Conservation (phyloP, 306 rosid genomes). For the Oemleria cerasiformis region DNA sequence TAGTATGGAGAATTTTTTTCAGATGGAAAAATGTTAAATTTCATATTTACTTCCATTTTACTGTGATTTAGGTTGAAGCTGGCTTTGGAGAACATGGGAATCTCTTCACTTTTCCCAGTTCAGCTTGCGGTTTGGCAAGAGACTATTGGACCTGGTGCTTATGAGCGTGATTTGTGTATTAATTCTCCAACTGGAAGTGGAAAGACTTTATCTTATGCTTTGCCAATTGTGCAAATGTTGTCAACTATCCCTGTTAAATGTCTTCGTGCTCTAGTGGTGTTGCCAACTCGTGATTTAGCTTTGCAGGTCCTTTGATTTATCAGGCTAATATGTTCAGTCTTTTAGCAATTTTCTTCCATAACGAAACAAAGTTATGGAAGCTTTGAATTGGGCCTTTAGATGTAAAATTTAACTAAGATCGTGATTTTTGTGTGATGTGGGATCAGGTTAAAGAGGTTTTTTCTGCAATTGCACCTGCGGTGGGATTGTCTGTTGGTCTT, state of each 20-base stretch:
- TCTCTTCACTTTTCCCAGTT: conserved; percentile 67
- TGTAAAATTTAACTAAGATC: neutral
- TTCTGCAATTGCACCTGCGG: conserved; percentile 60
- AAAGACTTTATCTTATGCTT: conserved; percentile 83
- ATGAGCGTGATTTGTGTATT: conserved; percentile 75
- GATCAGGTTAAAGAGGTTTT: conserved; percentile 67
- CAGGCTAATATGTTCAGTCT: neutral
- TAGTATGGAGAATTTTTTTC: neutral
- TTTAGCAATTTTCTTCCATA: too few relatives aligned
- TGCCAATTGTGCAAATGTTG: conserved; percentile 77
- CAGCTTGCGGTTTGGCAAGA: conserved; percentile 90
- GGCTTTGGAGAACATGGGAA: conserved; percentile 53
- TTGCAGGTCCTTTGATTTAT: conserved; percentile 49
- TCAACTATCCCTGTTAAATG: conserved; percentile 52
- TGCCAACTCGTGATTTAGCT: conserved; percentile 92
- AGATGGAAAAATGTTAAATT: neutral
- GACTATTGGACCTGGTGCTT: conserved; percentile 79
- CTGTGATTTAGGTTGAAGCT: conserved; percentile 49
- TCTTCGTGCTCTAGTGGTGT: conserved; percentile 71
- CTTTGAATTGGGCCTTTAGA: neutral
- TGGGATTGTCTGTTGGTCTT: conserved; percentile 80
- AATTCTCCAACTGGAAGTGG: conserved; percentile 98
- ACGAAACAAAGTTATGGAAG: neutral
- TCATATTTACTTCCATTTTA: neutral
- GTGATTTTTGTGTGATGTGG: neutral